Conservation (phyloP, 768 basidiomycete genomes). For the Mrakia hoshinonis region DNA sequence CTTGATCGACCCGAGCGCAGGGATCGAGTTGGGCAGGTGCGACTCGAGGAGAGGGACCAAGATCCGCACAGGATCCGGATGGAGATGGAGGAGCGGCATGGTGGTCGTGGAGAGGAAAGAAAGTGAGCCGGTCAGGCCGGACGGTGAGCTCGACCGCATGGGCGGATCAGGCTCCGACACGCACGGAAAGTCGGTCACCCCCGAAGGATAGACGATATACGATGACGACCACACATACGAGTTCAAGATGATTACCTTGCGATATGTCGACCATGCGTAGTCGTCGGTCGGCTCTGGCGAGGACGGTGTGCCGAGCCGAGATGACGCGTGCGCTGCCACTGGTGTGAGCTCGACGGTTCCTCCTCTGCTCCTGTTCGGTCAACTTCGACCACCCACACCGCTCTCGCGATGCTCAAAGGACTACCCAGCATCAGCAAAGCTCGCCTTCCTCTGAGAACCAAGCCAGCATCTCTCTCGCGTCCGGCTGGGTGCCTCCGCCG, state of each 20-base stretch:
- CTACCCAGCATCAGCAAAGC: slow-evolving; percentile 93
- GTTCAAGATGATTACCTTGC: no score
- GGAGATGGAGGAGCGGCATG: background rate
- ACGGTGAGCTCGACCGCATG: background rate
- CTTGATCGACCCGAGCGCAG: background rate
- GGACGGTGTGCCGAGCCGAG: no score
- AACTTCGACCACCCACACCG: slow-evolving; percentile 41
- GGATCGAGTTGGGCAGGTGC: slow-evolving; percentile 15
- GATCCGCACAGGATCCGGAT: background rate
- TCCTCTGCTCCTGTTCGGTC: background rate
- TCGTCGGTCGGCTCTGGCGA: no score
- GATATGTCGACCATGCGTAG: no score
- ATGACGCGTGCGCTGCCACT: no score
- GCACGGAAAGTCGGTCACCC: background rate
- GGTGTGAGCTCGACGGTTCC: no score
- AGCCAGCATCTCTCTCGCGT: background rate
- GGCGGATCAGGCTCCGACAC: no score
- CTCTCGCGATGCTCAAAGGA: slow-evolving; percentile 82
- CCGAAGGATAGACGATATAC: no score
- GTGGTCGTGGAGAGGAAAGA: no score
- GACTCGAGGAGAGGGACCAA: background rate
- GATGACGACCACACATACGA: no score
- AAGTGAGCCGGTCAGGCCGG: background rate
- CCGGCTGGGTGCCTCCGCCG: slow-evolving; percentile 41
- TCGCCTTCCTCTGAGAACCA: slow-evolving; percentile 5